These are phyloP conservation scores for Aspergillus brasiliensis DNA, from an alignment of 2,329 filamentous ascomycete genomes.

Conservation along the genomic window DNA sequence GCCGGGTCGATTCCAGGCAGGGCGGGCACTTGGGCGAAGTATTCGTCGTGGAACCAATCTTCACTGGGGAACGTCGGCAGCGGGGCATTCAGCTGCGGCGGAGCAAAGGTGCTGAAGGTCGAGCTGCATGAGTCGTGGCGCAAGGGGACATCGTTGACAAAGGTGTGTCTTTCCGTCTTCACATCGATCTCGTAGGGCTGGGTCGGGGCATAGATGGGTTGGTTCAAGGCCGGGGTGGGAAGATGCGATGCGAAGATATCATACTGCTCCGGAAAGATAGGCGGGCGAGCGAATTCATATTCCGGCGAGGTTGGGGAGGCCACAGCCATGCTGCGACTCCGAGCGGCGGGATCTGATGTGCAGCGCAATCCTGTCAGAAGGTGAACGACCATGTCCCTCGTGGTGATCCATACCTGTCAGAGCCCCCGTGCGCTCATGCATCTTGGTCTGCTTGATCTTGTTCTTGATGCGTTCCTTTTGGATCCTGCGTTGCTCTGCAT, in stretches of 20 bases:
- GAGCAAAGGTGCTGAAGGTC: constrained; percentile 89
- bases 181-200: constrained; percentile 92
- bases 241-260: constrained; percentile 47
- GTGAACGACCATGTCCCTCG: not conserved
- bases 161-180: constrained; percentile 93
- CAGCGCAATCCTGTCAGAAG: constrained; percentile 11
- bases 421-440: constrained; percentile 76
- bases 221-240: constrained; percentile 58
- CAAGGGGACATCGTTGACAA: constrained; percentile 85
- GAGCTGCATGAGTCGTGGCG: constrained; percentile 84
- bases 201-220: constrained; percentile 58
- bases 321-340: constrained; percentile 19
- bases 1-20: constrained; percentile 25
- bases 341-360: constrained; percentile 18
- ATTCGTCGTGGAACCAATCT: constrained; percentile 72
- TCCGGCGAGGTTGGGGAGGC: constrained; percentile 68
- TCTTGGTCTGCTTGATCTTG: constrained; percentile 96
- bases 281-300: constrained; percentile 70
- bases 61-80: constrained; percentile 66
- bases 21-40: constrained; percentile 61
- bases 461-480: constrained; percentile 97
- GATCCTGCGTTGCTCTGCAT: constrained; percentile 77
- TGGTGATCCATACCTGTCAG: constrained; percentile 45
- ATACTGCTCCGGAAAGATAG: constrained; percentile 52
- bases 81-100: constrained; percentile 69